A percentile compares a stretch with the other conserved stretches of the same genome.
phyloP scores from a whole-genome alignment of 139 green algal species.

The Coelastrella sp. region DNA sequence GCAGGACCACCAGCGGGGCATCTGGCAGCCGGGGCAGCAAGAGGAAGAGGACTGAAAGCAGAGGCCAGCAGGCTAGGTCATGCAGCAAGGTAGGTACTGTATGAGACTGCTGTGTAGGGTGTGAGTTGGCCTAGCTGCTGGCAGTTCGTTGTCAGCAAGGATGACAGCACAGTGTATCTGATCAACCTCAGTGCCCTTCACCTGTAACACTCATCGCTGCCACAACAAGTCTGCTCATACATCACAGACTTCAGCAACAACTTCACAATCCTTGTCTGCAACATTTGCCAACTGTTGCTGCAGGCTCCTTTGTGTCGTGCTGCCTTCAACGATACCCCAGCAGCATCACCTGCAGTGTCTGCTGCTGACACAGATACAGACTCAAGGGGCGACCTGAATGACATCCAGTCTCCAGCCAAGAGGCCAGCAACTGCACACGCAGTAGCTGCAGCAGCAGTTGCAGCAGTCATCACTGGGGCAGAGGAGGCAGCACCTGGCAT shows the following conservation, averaged over 20 bases:
- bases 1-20: neutral
- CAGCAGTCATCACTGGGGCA: neutral
- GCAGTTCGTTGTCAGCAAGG: neutral
- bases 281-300: neutral
- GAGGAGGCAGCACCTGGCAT: neutral
- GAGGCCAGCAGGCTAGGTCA: neutral
- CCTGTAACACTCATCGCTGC: no score
- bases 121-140: neutral
- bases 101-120: neutral
- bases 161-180: no score
- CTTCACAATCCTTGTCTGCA: neutral
- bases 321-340: neutral
- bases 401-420: neutral
- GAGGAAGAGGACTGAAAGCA: neutral
- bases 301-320: neutral
- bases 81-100: neutral
- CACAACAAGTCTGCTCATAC: no score
- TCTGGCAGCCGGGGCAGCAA: conserved; percentile 6
- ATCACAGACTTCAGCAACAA: no score
- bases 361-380: neutral
- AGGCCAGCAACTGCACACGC: neutral
- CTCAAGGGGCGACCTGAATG: neutral
- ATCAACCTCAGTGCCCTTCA: no score
- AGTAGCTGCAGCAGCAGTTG: neutral
- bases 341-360: neutral